Evolutionary conservation across 768 basidiomycete species (phyloP), one percentile per base, ranked within the genome.

Genomic region (Suillus subluteus): DNA sequence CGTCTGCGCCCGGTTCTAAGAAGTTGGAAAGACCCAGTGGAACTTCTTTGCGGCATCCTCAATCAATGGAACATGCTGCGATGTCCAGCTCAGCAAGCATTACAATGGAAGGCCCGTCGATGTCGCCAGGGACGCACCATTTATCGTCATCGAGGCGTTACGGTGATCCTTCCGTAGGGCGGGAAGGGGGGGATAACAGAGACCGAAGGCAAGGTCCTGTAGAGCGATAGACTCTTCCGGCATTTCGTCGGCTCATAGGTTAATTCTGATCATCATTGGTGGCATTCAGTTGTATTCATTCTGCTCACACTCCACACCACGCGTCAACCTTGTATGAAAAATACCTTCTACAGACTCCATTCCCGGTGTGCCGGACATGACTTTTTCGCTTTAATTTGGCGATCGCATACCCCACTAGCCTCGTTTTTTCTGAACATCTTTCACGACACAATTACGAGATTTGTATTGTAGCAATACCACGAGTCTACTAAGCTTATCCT

Each of bases 1-100:
- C 86, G 88, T 89, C 90, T 90, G 90, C 90, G 89, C 87, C 84
- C 70, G 82, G 78, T 74, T 70, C 73, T 54, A 73, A 76, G 66
- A 69, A 78, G 23, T 68, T 69, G 70, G 76, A 77, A 72, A 69
- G 76, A 68, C 78, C 76, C 72, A 78, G 76, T 70, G 77, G 67
- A 59, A 54, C 72, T 81, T 70, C 82, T 78, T 75, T 84, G 82
- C 76, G 81, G 73, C 71, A 76, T 72, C 46, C 73, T 62, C 61
- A 73, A 58, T 63, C 78, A 56, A 67, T 69, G 70, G 75, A 76
- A 65, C 70, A 69, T 64, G 62, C 71, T 62, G 55, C 76, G 46
- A 38, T 71, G 65, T 54, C 73, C 55, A 70, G 66, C 37, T 43
- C 68, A 52, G 68, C 74, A 67, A 72, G 73, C 18, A 68, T 77